Evolutionary conservation across 2,329 filamentous ascomycete species (phyloP), one percentile per base, ranked within the genome.

Genomic region (Diplocarpon mali): DNA sequence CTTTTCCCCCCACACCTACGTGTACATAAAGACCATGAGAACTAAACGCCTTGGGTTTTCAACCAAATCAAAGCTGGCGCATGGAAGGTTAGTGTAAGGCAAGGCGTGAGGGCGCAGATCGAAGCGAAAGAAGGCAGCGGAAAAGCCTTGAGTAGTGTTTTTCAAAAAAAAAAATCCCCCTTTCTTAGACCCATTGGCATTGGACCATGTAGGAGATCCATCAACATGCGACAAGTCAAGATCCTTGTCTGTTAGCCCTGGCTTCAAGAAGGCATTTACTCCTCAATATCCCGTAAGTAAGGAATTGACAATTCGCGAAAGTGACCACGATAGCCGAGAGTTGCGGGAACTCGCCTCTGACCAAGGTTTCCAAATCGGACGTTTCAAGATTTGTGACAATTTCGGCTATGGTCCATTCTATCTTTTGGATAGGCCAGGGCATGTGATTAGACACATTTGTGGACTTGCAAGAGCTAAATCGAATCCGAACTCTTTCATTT

Each of bases 331-430:
- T 44, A 58, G 57, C 29, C 58, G 53, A n/a, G 49, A 53, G 10
- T 40, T 62, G 10, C 38, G 45, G n/a, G 53, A 53, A 27, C 43
- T 54, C 15, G 3, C 15, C 13, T 55, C 54, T 39, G 14, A 13
- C 13, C 13, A 47, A 1, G 38, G 47, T 16, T 52, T 67, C 3
- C 59, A 63, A 48, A 65, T 72, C 14, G 69, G 67, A 2, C 54
- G 62, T 5, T 72, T 70, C 53, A 53, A 60, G 30, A 69, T 70
- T 1, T 58, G 62, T 24, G 73, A 78, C 53, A 76, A 68, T 53
- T 78, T 76, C 44, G 67, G 67, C 4, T 73, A 78, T 53, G 73
- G 72, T 1, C 67, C 62, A 15, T 73, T 78, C 51, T 76, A 75
- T 54, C 62, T 78, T 1, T 53, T 70, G 0, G 64, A 70, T 44